Evolutionary conservation across 139 green algal genomes (phyloP), one percentile per base, ranked within the genome.

Genomic region (Nannochloris sp.): DNA sequence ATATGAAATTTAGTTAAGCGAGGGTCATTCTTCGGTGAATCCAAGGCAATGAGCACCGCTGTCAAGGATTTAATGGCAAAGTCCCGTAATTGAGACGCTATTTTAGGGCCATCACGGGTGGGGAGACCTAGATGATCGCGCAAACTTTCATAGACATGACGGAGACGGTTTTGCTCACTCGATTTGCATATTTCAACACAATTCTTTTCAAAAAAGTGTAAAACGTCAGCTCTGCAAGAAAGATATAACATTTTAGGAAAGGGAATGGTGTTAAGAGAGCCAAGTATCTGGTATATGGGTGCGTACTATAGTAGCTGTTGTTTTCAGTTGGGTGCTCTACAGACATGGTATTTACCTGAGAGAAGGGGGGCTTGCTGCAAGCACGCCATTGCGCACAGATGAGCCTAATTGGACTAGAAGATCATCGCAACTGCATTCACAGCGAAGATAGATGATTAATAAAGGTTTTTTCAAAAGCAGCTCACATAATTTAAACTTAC

Each of bases 1-100:
- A 64, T 48, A 57, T 64, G 56, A 30, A 64, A 64, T 19, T 54
- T 64, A 12, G 46, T 23, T 25, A 64, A 14, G 12, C 56, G 56
- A 48, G 56, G 56, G 32, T 64, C 56, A 46, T 25, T 25, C 19
- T 48, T 23, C 45, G 56, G 56, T 24, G 32, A 32, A 31, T 64
- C 32, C 4, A 64, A 27, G 3, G n/a, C 23, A 64, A 64, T 54
- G 14, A 64, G 45, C 56, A 64, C 32, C 19, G 45, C 46, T 23
- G 19, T 64, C 36, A 64, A 29, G 15, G 12, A 55, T 25, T 38
- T 4, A 25, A 64, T 23, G 32, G 56, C 56, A 48, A 12, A 19
- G 12, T 23, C 30, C 0, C 25, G 30, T 12, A 64, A 29, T 1
- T 64, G 23, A 1, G 19, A 19, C n/a, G 19, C 30, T 1, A 19